These are phyloP conservation scores for Stagonosporopsis vannaccii DNA, from an alignment of 2,329 filamentous ascomycete species.

Conservation along the genomic window DNA sequence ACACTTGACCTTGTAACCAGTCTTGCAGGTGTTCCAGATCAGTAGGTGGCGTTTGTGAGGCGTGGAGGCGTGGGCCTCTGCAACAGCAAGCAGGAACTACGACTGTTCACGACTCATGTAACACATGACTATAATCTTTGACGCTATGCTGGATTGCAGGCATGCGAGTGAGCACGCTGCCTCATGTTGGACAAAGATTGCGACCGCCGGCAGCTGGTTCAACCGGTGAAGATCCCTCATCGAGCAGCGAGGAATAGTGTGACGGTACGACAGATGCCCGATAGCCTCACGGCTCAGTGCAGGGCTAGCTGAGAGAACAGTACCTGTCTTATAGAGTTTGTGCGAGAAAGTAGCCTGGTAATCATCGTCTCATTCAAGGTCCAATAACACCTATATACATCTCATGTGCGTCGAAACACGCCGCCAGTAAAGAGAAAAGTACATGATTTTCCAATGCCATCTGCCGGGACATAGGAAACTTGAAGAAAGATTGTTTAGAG, in stretches of 20 bases:
- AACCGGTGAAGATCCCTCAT: background rate
- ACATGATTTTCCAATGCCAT: conserved; percentile 5
- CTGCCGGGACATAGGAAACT: background rate
- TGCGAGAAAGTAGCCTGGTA: background rate
- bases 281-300: background rate
- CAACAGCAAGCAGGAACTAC: background rate
- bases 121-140: background rate
- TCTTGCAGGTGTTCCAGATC: conserved; percentile 2
- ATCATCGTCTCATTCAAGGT: background rate
- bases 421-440: background rate
- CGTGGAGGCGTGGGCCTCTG: background rate
- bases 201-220: background rate
- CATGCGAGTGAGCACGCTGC: background rate
- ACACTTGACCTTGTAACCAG: background rate
- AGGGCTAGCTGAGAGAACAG: background rate
- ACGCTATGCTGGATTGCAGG: background rate
- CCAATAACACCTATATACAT: background rate
- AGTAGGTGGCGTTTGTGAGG: background rate
- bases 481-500: background rate
- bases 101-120: background rate
- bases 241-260: background rate
- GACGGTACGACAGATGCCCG: background rate
- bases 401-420: background rate
- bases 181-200: background rate
- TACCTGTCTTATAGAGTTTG: background rate